A percentile compares a stretch with the other conserved stretches of the same genome.
These are phyloP conservation scores for Sugiyamaella novakii DNA, from an alignment of 1,139 yeast species.

Conservation along the genomic window DNA sequence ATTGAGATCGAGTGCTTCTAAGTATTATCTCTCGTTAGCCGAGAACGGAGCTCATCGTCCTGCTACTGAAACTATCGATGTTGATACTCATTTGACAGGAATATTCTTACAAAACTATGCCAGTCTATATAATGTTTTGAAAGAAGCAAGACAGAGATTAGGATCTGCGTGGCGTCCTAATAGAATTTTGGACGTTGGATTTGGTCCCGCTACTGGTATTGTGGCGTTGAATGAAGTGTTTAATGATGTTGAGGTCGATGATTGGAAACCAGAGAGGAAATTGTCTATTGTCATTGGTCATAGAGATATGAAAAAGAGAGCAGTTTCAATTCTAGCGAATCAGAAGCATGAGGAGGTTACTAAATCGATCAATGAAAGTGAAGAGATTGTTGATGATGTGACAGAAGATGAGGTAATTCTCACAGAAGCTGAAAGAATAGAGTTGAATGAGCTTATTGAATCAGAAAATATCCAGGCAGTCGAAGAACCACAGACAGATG, in stretches of 20 bases:
- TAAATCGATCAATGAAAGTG: slow-evolving; percentile 15
- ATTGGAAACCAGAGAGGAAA: slow-evolving; percentile 61
- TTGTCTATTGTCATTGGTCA: slow-evolving; percentile 77
- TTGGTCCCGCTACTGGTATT: slow-evolving; percentile 93
- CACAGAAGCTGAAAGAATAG: slow-evolving; percentile 9
- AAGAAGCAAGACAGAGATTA: slow-evolving; percentile 62
- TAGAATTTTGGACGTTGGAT: slow-evolving; percentile 75
- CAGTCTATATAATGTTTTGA: slow-evolving; percentile 63
- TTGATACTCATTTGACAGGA: slow-evolving; percentile 81
- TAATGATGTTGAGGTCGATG: slow-evolving; percentile 53
- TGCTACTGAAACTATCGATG: slow-evolving; percentile 55
- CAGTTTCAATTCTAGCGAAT: slow-evolving; percentile 71
- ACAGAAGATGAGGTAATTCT: slow-evolving; percentile 27
- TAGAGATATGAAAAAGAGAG: slow-evolving; percentile 74
- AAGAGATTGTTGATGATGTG: slow-evolving; percentile 25
- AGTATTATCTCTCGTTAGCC: slow-evolving; percentile 32
- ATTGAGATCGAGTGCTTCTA: slow-evolving; percentile 34
- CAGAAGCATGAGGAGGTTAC: slow-evolving; percentile 55
- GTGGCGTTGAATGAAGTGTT: slow-evolving; percentile 81
- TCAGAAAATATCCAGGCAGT: background rate
- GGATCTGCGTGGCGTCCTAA: slow-evolving; percentile 61
- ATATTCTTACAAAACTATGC: slow-evolving; percentile 86
- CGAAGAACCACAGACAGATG: background rate
- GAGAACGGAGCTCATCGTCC: slow-evolving; percentile 37
- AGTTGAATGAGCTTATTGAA: background rate